Evolutionary conservation across 768 basidiomycete species (phyloP).

Genomic region (Boletus insuetus): DNA sequence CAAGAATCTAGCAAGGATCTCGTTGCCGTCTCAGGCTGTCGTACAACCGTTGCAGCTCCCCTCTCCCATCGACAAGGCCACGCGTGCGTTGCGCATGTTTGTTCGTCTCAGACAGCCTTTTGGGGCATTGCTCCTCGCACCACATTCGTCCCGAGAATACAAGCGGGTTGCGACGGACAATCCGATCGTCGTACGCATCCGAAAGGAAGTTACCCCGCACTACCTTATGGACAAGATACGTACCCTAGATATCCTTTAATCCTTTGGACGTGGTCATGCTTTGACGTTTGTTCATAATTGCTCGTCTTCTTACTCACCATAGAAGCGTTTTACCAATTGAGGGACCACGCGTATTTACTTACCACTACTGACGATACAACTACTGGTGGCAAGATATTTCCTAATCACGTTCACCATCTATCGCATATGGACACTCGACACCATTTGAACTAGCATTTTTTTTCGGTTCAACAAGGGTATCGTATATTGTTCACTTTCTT

Average conservation of each 20-base stretch:
- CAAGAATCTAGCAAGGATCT: not conserved
- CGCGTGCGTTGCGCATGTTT: slow-evolving; percentile 12
- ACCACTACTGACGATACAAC: too few species aligned
- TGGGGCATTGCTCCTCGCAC: slow-evolving; percentile 14
- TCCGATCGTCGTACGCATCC: slow-evolving; percentile 13
- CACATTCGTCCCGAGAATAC: slow-evolving; percentile 9
- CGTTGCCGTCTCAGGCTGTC: not conserved
- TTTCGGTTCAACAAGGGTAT: too few species aligned
- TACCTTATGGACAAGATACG: slow-evolving; percentile 13
- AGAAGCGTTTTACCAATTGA: too few species aligned
- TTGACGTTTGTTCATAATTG: not conserved
- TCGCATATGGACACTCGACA: too few species aligned
- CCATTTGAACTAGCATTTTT: too few species aligned
- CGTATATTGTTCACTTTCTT: too few species aligned
- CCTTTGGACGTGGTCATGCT: too few species aligned
- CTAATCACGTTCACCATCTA: too few species aligned
- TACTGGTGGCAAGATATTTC: too few species aligned
- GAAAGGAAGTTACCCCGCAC: slow-evolving; percentile 4
- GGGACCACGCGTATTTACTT: too few species aligned
- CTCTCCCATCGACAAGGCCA: slow-evolving; percentile 14
- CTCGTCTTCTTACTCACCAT: too few species aligned
- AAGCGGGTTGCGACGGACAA: slow-evolving; percentile 18
- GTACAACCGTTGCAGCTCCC: not conserved
- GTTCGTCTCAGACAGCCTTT: slow-evolving; percentile 16
- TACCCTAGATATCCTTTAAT: slow-evolving; percentile 14